Evolutionary conservation across 176 grass and related monocot species (phyloP).

Genomic region (Hsuehochloa calcarea): DNA sequence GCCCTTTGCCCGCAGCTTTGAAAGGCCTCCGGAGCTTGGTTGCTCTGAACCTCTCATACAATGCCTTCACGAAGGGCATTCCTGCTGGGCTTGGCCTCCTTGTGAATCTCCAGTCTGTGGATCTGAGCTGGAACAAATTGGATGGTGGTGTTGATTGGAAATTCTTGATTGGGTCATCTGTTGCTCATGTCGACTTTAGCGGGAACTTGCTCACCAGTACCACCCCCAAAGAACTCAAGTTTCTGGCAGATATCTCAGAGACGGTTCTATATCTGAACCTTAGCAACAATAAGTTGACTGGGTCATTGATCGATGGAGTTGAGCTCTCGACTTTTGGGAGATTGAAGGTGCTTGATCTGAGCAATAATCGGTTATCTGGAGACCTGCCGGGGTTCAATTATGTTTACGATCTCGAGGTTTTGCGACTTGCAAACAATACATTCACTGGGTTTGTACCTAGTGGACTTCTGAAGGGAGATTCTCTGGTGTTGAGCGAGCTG

Average conservation of each 20-base stretch:
- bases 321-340: constrained; percentile 89
- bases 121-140: constrained; percentile 89
- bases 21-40: constrained; percentile 69
- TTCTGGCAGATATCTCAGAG: constrained; percentile 87
- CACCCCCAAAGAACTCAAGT: constrained; percentile 77
- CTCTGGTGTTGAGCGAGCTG: constrained; percentile 81
- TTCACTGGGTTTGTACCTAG: constrained; percentile 90
- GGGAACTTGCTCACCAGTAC: constrained; percentile 76
- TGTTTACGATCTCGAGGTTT: constrained; percentile 95
- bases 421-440: constrained; percentile 74
- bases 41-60: constrained; percentile 68
- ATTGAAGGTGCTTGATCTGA: constrained; percentile 93
- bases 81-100: constrained; percentile 68
- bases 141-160: constrained; percentile 91
- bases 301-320: constrained; percentile 82
- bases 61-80: constrained; percentile 79
- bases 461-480: constrained; percentile 92
- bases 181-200: constrained; percentile 87
- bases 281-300: constrained; percentile 80
- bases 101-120: constrained; percentile 62
- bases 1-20: constrained; percentile 47
- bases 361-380: constrained; percentile 77
- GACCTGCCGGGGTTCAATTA: constrained; percentile 99
- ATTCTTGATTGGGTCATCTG: constrained; percentile 78
- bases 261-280: constrained; percentile 81